Evolutionary conservation across 805 yeast species (phyloP), one percentile per base, ranked within the genome.

Genomic region (Saturnispora sanitii): DNA sequence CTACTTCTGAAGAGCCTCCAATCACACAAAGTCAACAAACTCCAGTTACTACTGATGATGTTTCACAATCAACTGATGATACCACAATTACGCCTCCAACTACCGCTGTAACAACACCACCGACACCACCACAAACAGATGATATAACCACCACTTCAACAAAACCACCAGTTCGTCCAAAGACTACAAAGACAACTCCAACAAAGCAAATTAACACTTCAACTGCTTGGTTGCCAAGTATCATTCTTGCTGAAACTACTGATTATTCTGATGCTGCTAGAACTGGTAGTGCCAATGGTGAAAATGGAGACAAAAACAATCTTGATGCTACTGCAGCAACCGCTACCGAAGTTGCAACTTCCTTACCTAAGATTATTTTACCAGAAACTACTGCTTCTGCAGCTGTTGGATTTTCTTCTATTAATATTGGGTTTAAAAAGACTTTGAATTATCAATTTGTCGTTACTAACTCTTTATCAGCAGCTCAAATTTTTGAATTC

Each of bases 361-460:
- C 75, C 26, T 67, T 85, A 48, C 95, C 95, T 38, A 75, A 76
- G 51, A 84, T 82, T 8, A 83, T 87, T 52, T 73, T 86, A 0
- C 94, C 95, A n/a, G 48, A 45, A 15, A 35, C 41, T 48, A 27
- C 49, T 56, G 46, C 34, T 13, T 64, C 63, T 2, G 61, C 65
- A 7, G 69, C 77, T 11, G 57, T 70, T 2, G 62, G 66, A 13
- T 73, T 74, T 53, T 65, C 69, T 38, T 59, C 77, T 42, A 74
- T 87, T 40, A 77, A 82, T 36, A 64, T 87, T 55, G 95, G 94
- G 4, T 90, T 90, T 68, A 77, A 78, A 52, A 62, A 76, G 43
- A 74, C 79, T 3, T 73, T 87, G 61, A 87, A 86, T 60, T 90
- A 88, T 61, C 84, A 85, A 37, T 85, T 82, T 57, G 84, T 85